These are phyloP conservation scores for Beauveria asiatica DNA, from an alignment of 2,329 filamentous ascomycete species.

Conservation along the genomic window DNA sequence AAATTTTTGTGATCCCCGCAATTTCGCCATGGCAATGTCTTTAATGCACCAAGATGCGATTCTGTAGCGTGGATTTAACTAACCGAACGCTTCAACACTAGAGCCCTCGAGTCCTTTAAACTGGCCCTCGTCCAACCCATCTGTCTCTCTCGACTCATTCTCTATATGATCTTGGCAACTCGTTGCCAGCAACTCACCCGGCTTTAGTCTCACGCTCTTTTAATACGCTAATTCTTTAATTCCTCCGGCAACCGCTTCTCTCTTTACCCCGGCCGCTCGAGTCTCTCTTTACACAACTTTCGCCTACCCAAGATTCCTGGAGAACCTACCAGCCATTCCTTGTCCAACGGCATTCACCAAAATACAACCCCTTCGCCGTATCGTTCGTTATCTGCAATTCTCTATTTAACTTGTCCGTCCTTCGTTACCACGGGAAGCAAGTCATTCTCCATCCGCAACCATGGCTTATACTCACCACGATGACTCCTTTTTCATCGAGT, in stretches of 20 bases:
- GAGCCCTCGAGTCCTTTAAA: constrained; percentile 38
- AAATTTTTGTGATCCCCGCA: constrained; percentile 8
- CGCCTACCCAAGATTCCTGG: constrained; percentile 42
- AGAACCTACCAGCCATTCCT: constrained; percentile 42
- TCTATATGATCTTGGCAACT: constrained; percentile 36
- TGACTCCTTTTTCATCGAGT: constrained; percentile 48
- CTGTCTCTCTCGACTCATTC: constrained; percentile 21
- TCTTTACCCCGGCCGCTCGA: constrained; percentile 21
- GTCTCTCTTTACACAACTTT: constrained; percentile 31
- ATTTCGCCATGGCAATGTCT: constrained; percentile 15
- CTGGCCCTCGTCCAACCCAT: constrained; percentile 37
- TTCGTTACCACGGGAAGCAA: constrained; percentile 3
- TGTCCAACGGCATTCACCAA: constrained; percentile 22
- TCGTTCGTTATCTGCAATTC: constrained; percentile 19
- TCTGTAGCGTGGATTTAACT: constrained; percentile 8
- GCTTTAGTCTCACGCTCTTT: constrained; percentile 42
- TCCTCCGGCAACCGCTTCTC: constrained; percentile 32
- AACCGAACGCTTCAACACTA: constrained; percentile 28
- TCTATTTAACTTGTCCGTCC: constrained; percentile 13
- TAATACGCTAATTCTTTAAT: constrained; percentile 48
- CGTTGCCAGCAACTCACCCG: constrained; percentile 51
- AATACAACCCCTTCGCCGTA: constrained; percentile 11
- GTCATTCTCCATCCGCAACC: constrained; percentile 16
- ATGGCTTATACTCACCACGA: constrained; percentile 40
- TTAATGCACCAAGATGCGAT: constrained; percentile 18